Conservation (phyloP, 2,329 filamentous ascomycete genomes). For the Aspergillus tubingensis region DNA sequence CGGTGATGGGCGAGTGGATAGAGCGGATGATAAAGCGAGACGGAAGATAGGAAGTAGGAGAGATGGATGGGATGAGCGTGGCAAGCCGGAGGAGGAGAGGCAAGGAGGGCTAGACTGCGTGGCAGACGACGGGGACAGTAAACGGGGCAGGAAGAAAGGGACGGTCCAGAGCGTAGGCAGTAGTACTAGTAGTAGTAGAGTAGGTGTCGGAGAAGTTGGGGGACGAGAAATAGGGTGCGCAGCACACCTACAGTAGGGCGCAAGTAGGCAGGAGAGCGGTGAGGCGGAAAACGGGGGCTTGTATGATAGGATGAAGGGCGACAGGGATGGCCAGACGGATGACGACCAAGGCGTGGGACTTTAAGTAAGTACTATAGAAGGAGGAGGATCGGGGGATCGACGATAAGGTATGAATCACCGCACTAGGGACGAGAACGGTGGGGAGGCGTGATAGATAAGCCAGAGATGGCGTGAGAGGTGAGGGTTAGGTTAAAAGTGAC, state of each 20-base stretch:
- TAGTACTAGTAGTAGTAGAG: background rate
- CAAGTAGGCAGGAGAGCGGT: constrained; percentile 21
- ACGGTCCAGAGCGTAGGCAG: background rate
- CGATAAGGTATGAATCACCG: background rate
- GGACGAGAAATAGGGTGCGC: background rate
- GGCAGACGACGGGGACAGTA: background rate
- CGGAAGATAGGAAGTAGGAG: background rate
- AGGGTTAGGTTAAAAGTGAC: background rate
- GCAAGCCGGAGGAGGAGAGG: background rate
- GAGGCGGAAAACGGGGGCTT: constrained; percentile 19
- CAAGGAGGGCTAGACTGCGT: background rate
- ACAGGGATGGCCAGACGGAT: constrained; percentile 11
- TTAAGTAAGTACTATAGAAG: background rate
- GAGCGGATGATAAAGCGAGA: background rate
- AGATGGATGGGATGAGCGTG: background rate
- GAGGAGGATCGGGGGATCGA: background rate
- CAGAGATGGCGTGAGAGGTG: constrained; percentile 5
- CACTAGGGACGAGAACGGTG: background rate
- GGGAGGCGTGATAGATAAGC: background rate
- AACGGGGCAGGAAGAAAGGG: background rate
- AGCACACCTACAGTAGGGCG: background rate
- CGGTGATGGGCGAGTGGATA: constrained; percentile 15
- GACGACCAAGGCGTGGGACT: constrained; percentile 8
- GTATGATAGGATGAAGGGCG: constrained; percentile 13
- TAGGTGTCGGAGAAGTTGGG: background rate